Evolutionary conservation across 371 early-diverging fungal species (phyloP), one percentile per base, ranked within the genome.

Genomic region (Apophysomyces sp.): DNA sequence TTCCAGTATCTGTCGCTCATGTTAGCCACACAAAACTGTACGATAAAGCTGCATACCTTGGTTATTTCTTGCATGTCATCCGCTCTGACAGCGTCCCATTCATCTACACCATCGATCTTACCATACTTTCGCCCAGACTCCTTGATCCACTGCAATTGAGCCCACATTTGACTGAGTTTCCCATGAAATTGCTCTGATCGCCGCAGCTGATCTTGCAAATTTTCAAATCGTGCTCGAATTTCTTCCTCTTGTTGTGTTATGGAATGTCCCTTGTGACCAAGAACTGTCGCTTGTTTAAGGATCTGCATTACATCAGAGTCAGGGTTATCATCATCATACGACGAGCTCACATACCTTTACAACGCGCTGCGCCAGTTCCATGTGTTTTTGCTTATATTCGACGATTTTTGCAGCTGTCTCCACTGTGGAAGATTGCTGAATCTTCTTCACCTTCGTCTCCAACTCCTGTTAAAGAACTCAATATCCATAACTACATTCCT

Each of bases 191-290:
- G 86, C 3, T 90, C 88, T 6, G 94, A 92, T 63, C 84, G 86
- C 40, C 81, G 73, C 65, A 93, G 74, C 58, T 92, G 89, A 39
- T 84, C 81, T 67, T 87, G 78, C 58, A 94, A 77, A 52, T 84
- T 83, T 62, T 93, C 93, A 40, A 94, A 72, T 13, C 88, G 78
- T 5, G 88, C 76, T 40, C 89, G 76, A 63, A 94, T 83, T 24
- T 75, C 67, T 72, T 95, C 96, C 66, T 95, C 96, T 52, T 95
- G 92, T 15, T 84, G 84, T 18, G 90, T 84, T 34, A 96, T 81
- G 5, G 92, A 85, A 62, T 90, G 86, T 0, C 94, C 94, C 40
- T 89, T 85, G 65, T 90, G 85, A 29, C 92, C 85, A 62, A 96
- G 73, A 4, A 95, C 76, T 76, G 94, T 92, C 16, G 92, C 85